Conservation (phyloP, 1,284 basidiomycete species). For the Moniliella sp. region DNA sequence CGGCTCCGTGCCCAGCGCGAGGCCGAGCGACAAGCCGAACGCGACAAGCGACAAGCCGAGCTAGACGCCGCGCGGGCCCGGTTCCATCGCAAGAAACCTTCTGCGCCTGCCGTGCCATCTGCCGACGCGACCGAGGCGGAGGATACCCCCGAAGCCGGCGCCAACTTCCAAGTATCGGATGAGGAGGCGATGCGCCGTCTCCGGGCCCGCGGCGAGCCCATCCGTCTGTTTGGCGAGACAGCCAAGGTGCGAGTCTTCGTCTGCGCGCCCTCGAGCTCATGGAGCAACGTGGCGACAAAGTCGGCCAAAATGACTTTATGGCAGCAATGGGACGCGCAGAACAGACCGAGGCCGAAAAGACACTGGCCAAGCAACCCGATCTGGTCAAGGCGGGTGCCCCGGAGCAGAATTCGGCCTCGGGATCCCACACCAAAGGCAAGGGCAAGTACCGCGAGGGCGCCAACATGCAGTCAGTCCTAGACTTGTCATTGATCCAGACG, state of each 20-base stretch:
- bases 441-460: constrained; percentile 10
- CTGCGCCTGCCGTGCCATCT: neutral
- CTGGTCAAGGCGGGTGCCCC: constrained; percentile 19
- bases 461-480: constrained; percentile 24
- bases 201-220: constrained; percentile 72
- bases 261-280: constrained; percentile 78
- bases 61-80: neutral
- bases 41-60: neutral
- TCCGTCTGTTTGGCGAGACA: constrained; percentile 77
- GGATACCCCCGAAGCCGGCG: constrained; percentile 13
- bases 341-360: constrained; percentile 33
- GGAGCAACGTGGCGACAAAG: constrained; percentile 34
- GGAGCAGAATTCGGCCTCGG: constrained; percentile 36
- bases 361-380: constrained; percentile 38
- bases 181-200: constrained; percentile 74
- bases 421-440: constrained; percentile 31
- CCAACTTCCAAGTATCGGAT: constrained; percentile 69
- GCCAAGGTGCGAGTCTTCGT: constrained; percentile 78
- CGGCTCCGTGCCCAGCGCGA: neutral
- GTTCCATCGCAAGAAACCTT: neutral
- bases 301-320: constrained; percentile 55
- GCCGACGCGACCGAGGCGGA: neutral
- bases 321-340: constrained; percentile 67
- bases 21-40: constrained; percentile 1
- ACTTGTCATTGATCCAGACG: constrained; percentile 55